A percentile compares a stretch with the other conserved stretches of the same genome.
These are phyloP conservation scores for Crinitomyces ghanaensis DNA, from an alignment of 805 yeast genomes.

Conservation along the genomic window DNA sequence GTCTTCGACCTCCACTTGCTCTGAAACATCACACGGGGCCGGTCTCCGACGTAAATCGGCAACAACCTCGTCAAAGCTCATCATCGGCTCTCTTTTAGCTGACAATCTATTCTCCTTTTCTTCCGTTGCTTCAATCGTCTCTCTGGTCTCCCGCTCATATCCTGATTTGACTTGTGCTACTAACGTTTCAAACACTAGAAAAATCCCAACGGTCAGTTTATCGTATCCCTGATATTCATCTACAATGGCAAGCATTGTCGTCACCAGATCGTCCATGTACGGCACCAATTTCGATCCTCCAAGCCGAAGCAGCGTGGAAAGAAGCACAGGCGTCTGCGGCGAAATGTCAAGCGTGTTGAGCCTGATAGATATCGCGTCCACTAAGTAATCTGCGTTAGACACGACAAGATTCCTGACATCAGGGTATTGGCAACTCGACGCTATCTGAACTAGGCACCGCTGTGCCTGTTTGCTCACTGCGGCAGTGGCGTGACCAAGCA, in stretches of 20 bases:
- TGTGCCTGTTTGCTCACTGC: slow-evolving; percentile 41
- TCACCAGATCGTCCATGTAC: slow-evolving; percentile 61
- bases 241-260: slow-evolving; percentile 61
- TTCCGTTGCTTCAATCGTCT: slow-evolving; percentile 25
- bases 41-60: slow-evolving; percentile 8
- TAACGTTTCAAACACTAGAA: slow-evolving; percentile 41
- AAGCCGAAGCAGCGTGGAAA: slow-evolving; percentile 56
- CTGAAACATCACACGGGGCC: slow-evolving; percentile 1
- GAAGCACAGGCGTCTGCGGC: slow-evolving; percentile 59
- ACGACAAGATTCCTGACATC: slow-evolving; percentile 45
- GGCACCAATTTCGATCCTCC: slow-evolving; percentile 57
- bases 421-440: slow-evolving; percentile 36
- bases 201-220: slow-evolving; percentile 58
- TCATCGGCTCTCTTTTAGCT: slow-evolving; percentile 1
- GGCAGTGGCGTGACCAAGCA: slow-evolving; percentile 47
- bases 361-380: slow-evolving; percentile 65
- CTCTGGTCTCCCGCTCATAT: slow-evolving; percentile 6
- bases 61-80: slow-evolving; percentile 21
- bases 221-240: slow-evolving; percentile 82
- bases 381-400: slow-evolving; percentile 66
- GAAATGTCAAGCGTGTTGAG: slow-evolving; percentile 61
- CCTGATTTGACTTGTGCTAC: slow-evolving; percentile 12
- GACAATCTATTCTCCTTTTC: slow-evolving; percentile 22
- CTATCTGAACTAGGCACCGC: slow-evolving; percentile 39
- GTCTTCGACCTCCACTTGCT: slow-evolving; percentile 9